A percentile compares a stretch with the other conserved stretches of the same genome.
Conservation (phyloP, 1,284 basidiomycete species). For the Trichosporon sp. region DNA sequence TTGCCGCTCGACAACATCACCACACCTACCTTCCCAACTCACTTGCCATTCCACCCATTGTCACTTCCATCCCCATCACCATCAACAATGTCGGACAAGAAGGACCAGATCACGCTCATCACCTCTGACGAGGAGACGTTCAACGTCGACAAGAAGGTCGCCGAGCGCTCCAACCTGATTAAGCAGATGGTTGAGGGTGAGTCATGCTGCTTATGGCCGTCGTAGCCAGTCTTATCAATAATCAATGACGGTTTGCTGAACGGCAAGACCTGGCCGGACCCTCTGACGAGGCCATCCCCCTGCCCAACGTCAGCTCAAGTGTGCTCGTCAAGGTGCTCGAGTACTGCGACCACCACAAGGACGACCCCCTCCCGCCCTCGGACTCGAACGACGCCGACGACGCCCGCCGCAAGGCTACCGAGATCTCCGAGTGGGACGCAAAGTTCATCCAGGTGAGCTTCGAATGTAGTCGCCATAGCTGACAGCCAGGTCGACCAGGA, state of each 20-base stretch:
- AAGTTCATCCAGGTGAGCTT: slow-evolving; percentile 76
- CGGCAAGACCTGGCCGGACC: slow-evolving; percentile 80
- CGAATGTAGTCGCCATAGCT: neutral
- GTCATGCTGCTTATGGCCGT: too few species aligned
- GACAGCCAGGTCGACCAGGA: slow-evolving; percentile 66
- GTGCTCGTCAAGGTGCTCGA: slow-evolving; percentile 98
- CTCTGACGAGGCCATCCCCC: slow-evolving; percentile 80
- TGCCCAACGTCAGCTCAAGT: slow-evolving; percentile 93
- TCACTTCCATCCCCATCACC: too few species aligned
- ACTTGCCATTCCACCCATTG: too few species aligned
- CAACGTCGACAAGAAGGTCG: slow-evolving; percentile 87
- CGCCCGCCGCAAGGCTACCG: slow-evolving; percentile 92
- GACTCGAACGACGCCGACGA: slow-evolving; percentile 76
- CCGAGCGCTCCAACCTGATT: slow-evolving; percentile 91
- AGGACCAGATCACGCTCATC: slow-evolving; percentile 36
- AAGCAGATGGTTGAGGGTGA: slow-evolving; percentile 99
- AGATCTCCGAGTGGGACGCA: slow-evolving; percentile 98
- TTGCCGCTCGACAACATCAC: neutral
- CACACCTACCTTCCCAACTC: neutral
- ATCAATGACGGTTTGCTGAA: slow-evolving; percentile 1
- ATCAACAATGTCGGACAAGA: slow-evolving; percentile 25
- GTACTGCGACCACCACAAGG: slow-evolving; percentile 98
- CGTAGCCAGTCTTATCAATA: too few species aligned
- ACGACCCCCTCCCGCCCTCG: slow-evolving; percentile 84
- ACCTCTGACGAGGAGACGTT: slow-evolving; percentile 95